These are phyloP conservation scores for Elsinoe ampelina DNA, from an alignment of 2,329 filamentous ascomycete genomes.

Conservation along the genomic window DNA sequence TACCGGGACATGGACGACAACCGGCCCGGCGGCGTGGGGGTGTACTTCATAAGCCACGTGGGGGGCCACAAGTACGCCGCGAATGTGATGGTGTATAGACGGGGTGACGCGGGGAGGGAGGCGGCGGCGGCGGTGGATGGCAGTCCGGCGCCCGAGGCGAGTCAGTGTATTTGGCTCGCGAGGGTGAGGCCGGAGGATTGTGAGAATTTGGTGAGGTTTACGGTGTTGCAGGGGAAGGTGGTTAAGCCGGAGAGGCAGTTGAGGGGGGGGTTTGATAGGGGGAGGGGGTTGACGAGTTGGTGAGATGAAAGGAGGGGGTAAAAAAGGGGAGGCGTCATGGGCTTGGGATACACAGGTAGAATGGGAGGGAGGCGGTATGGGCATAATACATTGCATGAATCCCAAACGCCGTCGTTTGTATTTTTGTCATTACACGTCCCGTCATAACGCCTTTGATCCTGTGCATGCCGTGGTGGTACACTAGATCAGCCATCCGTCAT, in stretches of 20 bases:
- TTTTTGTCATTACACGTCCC: conserved; percentile 3
- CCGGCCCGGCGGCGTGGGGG: conserved; percentile 80
- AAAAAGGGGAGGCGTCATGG: neutral
- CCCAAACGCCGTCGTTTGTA: conserved; percentile 4
- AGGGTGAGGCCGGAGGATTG: conserved; percentile 79
- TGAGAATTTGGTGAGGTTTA: conserved; percentile 83
- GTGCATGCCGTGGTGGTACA: neutral
- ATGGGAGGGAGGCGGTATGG: neutral
- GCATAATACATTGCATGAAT: neutral
- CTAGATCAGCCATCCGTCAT: conserved; percentile 17
- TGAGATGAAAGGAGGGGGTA: conserved; percentile 32
- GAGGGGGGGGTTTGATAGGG: conserved; percentile 80
- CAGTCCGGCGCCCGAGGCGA: conserved; percentile 41
- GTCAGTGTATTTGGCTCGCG: conserved; percentile 88
- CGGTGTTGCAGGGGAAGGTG: conserved; percentile 84
- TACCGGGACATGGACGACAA: conserved; percentile 83
- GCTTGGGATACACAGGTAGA: neutral
- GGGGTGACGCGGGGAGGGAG: conserved; percentile 30
- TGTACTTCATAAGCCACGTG: conserved; percentile 94
- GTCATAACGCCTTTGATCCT: neutral
- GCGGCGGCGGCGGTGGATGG: conserved; percentile 22
- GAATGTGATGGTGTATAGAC: conserved; percentile 86
- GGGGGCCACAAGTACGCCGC: conserved; percentile 95
- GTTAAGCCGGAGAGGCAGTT: conserved; percentile 82
- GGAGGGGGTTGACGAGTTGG: conserved; percentile 78